Base-by-base conservation (phyloP, 768 basidiomycete genomes). In the Boletus huronensis region DNA sequence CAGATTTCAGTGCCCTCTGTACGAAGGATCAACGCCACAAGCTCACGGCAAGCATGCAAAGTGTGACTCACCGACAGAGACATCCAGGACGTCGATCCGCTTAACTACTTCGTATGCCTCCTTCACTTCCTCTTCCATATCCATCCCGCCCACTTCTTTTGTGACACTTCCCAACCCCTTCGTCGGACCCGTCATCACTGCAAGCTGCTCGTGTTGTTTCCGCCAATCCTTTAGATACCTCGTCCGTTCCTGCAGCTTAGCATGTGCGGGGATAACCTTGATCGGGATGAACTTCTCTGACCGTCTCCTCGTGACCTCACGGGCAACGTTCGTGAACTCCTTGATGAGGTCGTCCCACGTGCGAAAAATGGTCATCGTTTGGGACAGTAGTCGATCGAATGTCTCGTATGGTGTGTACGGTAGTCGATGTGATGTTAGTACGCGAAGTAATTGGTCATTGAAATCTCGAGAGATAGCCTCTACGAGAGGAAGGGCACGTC, bases 391-490 rank as follows among this genome's bases (percentile, higher is more conserved):
- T 6, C 90, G 82, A 58, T 98, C 96, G 63, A 99, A 98, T 1
- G 92, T 90, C 51, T 91, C 87, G 73, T 98, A 98, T 0, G 94
- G 93, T 32, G 91, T 88, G 69, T 97, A 98, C 16, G 94, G 87
- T 1, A 98, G 80, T 10, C 96, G 87, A 55, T 95, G 92, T 3
- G 90, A 90, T 3, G 88, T 91, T 38, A 99, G 79, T 34, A 98
- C 93, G 36, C 89, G 87, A 1, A 96, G 79, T 31, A 98, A 84
- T 64, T 94, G 91, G 69, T 97, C 92, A 63, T 96, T 96, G 75
- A 99, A 97, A 70, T 99, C 97, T 14, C 88, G 84, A 7, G 97
- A 98, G 67, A 99, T 98, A 36, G 96, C 97, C 71, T 98, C 96
- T 29, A 98, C 94, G 42, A 99, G 88, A 0, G 96, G 97, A 5